Conservation (phyloP, 2,329 filamentous ascomycete species). For the Microsporum ferrugineum region DNA sequence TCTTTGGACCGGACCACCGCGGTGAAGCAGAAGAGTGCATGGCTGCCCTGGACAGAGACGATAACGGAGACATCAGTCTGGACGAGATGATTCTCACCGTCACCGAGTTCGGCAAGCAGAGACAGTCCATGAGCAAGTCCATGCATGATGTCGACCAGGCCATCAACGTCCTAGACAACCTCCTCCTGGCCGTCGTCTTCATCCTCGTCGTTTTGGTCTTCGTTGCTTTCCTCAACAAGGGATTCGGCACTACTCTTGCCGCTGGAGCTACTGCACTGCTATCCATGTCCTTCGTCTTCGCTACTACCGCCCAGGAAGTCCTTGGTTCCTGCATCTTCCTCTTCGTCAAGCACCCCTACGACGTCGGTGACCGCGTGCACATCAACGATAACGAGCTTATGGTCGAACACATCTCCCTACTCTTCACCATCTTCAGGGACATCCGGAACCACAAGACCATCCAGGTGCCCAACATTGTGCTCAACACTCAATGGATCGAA, state of each 20-base stretch:
- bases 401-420: constrained; percentile 86
- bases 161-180: constrained; percentile 76
- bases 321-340: constrained; percentile 98
- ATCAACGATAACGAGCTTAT: constrained; percentile 57
- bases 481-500: constrained; percentile 91
- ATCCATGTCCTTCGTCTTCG: constrained; percentile 93
- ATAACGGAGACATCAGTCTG: constrained; percentile 85
- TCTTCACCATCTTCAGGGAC: constrained; percentile 84
- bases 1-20: constrained; percentile 63
- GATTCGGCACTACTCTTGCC: constrained; percentile 71
- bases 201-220: constrained; percentile 77
- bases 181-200: constrained; percentile 70
- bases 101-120: constrained; percentile 69
- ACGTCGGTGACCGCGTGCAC: constrained; percentile 89
- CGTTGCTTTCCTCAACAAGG: constrained; percentile 78
- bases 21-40: constrained; percentile 81
- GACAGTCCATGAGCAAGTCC: constrained; percentile 79
- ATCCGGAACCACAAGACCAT: constrained; percentile 69
- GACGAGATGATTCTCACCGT: constrained; percentile 91
- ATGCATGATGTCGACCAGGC: constrained; percentile 98
- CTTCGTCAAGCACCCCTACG: constrained; percentile 91
- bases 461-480: constrained; percentile 78
- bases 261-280: constrained; percentile 86
- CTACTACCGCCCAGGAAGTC: constrained; percentile 82
- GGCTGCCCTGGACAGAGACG: constrained; percentile 65